Evolutionary conservation across 1,284 basidiomycete species (phyloP), one percentile per base, ranked within the genome.

Genomic region (Omphalotus olearius): DNA sequence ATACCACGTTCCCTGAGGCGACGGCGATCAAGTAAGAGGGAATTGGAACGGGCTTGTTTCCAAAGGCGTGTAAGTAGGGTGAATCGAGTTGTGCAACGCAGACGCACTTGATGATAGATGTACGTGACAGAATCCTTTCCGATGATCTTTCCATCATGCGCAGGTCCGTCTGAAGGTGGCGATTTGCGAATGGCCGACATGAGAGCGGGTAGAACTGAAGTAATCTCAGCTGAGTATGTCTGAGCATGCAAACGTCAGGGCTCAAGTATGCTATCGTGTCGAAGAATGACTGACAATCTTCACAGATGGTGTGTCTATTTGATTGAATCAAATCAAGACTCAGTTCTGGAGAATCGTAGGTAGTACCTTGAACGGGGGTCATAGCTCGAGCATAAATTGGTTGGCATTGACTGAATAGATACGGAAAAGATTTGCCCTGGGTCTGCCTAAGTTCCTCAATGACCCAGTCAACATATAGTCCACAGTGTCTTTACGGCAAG

Each of bases 401-500:
- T 66, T 98, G 94, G 64, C 89, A 93, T 69, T 98, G 94, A 53
- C 91, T 94, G 75, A 97, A 98, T 35, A 98, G 72, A 71, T 91
- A 98, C 0, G 93, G 90, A 68, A 90, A 86, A 51, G 75, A 72
- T 63, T 93, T 91, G 18, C 89, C 89, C 56, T 93, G 90, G 0
- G 95, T 98, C 69, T 98, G 94, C 56, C 88, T 90, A 54, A 30
- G 16, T 33, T 33, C 7, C 30, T 39, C 6, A n/a, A 48, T 28
- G 9, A 36, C 33, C 13, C 1, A 37, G 14, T n/a, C 4, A 44
- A 36, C 16, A 35, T 35, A 30, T n/a, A 37, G 23, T 37, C 45
- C 16, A 38, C 11, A 49, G 40, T 25, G 47, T n/a, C 18, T 42
- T 41, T 39, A 20, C 40, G 33, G 38, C 4, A 11, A 30, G 54